Conservation (phyloP, 2,329 filamentous ascomycete genomes). For the Chaetomium strumarium region DNA sequence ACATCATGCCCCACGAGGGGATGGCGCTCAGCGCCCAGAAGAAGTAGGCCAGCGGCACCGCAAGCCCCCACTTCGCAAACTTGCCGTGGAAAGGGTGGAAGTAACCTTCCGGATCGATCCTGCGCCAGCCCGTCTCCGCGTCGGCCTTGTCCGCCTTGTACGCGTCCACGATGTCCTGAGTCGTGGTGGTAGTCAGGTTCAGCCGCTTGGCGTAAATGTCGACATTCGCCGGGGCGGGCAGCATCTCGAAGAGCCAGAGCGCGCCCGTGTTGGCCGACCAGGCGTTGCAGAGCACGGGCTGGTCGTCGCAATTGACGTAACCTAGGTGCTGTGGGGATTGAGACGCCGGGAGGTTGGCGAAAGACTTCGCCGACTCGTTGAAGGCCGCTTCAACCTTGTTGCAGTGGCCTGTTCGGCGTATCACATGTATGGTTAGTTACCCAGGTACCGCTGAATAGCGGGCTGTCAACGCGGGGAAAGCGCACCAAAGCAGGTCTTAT, state of each 20-base stretch:
- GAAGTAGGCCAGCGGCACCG: slow-evolving; percentile 59
- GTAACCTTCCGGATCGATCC: slow-evolving; percentile 47
- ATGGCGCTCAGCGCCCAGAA: slow-evolving; percentile 62
- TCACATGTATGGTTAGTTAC: not conserved
- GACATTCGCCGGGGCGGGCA: slow-evolving; percentile 57
- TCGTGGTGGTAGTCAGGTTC: slow-evolving; percentile 63
- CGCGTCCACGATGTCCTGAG: slow-evolving; percentile 53
- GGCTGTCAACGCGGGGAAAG: too few relatives aligned
- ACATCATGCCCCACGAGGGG: slow-evolving; percentile 74
- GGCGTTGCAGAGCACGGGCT: slow-evolving; percentile 68
- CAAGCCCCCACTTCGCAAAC: slow-evolving; percentile 55
- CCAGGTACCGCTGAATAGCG: not conserved
- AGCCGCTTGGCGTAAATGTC: slow-evolving; percentile 60
- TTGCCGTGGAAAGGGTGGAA: slow-evolving; percentile 73
- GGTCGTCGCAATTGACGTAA: slow-evolving; percentile 66
- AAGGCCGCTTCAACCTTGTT: slow-evolving; percentile 57
- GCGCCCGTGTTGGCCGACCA: slow-evolving; percentile 62
- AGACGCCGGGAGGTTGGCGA: slow-evolving; percentile 47
- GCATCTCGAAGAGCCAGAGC: slow-evolving; percentile 62
- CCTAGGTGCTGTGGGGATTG: slow-evolving; percentile 58
- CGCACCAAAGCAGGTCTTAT: slow-evolving; percentile 69
- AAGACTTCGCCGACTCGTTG: slow-evolving; percentile 59
- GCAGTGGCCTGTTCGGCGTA: slow-evolving; percentile 53
- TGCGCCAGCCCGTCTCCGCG: slow-evolving; percentile 37
- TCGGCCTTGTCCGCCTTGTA: slow-evolving; percentile 41